These are phyloP conservation scores for Sporothrix brasiliensis DNA, from an alignment of 2,329 filamentous ascomycete genomes.

Conservation along the genomic window DNA sequence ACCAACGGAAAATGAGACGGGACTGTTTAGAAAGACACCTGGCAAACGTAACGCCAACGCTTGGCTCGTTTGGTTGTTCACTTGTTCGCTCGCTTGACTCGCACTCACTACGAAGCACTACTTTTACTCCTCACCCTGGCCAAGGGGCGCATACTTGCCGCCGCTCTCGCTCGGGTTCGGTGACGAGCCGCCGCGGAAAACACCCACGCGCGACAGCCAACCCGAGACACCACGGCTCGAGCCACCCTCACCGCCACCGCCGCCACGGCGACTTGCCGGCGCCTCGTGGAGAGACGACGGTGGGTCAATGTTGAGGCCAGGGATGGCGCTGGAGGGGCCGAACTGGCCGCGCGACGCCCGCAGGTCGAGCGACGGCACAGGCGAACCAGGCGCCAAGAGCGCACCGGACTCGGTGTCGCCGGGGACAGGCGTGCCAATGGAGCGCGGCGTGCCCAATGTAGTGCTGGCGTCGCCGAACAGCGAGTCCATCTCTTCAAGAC, in stretches of 20 bases:
- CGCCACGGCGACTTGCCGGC: constrained; percentile 35
- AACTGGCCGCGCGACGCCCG: constrained; percentile 55
- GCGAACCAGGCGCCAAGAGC: constrained; percentile 76
- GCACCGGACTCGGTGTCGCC: constrained; percentile 76
- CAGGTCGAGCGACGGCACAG: constrained; percentile 74
- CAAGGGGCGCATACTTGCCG: constrained; percentile 48
- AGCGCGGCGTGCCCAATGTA: constrained; percentile 71
- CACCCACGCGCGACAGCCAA: constrained; percentile 51
- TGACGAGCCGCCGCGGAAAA: constrained; percentile 46
- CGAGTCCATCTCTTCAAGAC: constrained; percentile 93
- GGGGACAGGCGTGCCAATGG: constrained; percentile 77
- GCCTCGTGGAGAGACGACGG: constrained; percentile 61
- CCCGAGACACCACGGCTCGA: constrained; percentile 49
- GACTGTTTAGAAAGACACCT: constrained; percentile 10
- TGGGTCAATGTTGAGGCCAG: constrained; percentile 79
- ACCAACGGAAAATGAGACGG: not conserved
- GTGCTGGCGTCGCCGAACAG: constrained; percentile 93
- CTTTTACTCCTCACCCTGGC: constrained; percentile 46
- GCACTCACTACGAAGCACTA: not conserved
- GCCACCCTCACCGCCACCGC: constrained; percentile 40
- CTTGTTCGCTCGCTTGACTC: constrained; percentile 9
- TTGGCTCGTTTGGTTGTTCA: constrained; percentile 5
- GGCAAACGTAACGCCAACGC: constrained; percentile 13
- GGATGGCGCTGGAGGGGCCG: constrained; percentile 70
- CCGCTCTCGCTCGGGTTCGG: constrained; percentile 41